Percentiles rank a stretch among this genome's conserved stretches.
phyloP scores from a whole-genome alignment of 2,329 filamentous ascomycete species.

The Nigrospora oryzae region DNA sequence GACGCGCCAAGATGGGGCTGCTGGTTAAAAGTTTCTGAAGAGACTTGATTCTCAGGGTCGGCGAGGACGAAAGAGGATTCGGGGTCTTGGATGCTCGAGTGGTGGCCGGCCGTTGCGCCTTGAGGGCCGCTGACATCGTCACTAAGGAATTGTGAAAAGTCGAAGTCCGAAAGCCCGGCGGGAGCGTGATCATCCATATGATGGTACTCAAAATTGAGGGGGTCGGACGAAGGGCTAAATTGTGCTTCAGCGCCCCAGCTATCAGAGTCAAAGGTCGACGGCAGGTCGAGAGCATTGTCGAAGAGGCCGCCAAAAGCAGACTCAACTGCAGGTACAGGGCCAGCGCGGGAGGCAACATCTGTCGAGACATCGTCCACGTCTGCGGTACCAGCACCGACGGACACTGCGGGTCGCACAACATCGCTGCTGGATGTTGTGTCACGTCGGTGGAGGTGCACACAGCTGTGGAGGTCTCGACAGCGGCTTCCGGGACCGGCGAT shows the following conservation, averaged over 20 bases:
- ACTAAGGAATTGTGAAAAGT: slow-evolving; percentile 44
- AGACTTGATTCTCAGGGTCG: slow-evolving; percentile 52
- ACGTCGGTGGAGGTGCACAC: slow-evolving; percentile 59
- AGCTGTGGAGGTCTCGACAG: slow-evolving; percentile 14
- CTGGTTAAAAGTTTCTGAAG: slow-evolving; percentile 61
- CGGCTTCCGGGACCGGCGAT: slow-evolving; percentile 13
- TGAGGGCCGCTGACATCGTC: slow-evolving; percentile 38
- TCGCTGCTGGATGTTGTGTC: slow-evolving; percentile 99
- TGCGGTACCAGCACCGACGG: slow-evolving; percentile 64
- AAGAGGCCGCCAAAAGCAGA: slow-evolving; percentile 57
- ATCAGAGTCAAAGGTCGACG: slow-evolving; percentile 64
- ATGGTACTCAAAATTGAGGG: slow-evolving; percentile 58
- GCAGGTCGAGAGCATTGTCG: slow-evolving; percentile 60
- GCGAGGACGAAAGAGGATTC: slow-evolving; percentile 42
- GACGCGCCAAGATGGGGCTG: slow-evolving; percentile 69
- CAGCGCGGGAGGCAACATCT: slow-evolving; percentile 29
- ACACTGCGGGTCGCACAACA: slow-evolving; percentile 99
- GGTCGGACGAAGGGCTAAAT: slow-evolving; percentile 66
- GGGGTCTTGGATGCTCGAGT: slow-evolving; percentile 41
- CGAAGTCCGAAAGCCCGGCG: slow-evolving; percentile 32
- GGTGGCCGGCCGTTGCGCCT: slow-evolving; percentile 39
- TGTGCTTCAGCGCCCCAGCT: slow-evolving; percentile 67
- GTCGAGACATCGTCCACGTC: slow-evolving; percentile 34
- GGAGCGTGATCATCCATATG: slow-evolving; percentile 54
- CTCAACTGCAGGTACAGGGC: slow-evolving; percentile 45